Percentiles rank a stretch among this genome's conserved stretches.
Conservation (phyloP, 441 rosid species). For the Populus hybrid region DNA sequence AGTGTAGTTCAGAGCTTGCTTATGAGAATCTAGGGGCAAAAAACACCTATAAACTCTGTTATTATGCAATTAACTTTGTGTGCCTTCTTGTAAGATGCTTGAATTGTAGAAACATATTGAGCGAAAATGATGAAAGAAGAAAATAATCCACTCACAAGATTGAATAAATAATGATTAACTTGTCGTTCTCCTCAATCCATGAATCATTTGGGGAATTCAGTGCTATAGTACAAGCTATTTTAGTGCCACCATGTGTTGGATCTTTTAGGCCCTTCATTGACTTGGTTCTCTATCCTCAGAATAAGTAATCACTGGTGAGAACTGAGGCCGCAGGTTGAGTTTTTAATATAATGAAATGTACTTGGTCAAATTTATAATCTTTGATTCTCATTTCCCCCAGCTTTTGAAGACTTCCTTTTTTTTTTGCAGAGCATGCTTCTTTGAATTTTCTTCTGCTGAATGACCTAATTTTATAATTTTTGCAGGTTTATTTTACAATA, state of each 20-base stretch:
- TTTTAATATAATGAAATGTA: background rate
- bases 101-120: background rate
- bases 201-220: background rate
- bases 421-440: background rate
- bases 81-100: background rate
- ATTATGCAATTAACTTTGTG: background rate
- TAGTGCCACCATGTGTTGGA: background rate
- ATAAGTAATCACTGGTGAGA: background rate
- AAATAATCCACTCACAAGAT: background rate
- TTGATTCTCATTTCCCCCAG: background rate
- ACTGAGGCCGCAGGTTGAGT: background rate
- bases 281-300: background rate
- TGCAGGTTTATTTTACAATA: constrained; percentile 83
- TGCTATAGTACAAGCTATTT: background rate
- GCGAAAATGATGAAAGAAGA: background rate
- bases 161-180: background rate
- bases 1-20: background rate
- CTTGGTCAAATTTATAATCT: background rate
- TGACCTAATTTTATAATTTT: constrained; percentile 4
- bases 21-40: background rate
- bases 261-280: background rate
- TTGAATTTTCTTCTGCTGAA: constrained; percentile 10
- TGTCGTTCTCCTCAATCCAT: background rate
- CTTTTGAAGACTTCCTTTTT: background rate
- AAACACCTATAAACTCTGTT: background rate